Conservation (phyloP, 2,329 filamentous ascomycete species). For the Sarocladium strictum region DNA sequence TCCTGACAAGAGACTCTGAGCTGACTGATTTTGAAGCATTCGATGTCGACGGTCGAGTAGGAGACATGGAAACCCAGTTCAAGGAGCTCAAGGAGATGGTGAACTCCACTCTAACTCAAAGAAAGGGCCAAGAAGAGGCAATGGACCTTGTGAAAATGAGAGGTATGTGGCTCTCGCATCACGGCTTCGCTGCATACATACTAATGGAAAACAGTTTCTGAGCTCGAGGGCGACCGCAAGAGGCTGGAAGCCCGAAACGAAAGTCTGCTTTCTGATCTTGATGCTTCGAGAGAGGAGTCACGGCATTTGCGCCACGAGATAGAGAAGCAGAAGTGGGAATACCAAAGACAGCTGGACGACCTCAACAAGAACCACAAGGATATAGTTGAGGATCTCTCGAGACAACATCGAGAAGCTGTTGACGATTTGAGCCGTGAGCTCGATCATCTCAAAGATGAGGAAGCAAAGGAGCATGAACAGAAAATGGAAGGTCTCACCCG, state of each 20-base stretch:
- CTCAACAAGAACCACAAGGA: constrained; percentile 33
- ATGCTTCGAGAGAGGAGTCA: constrained; percentile 29
- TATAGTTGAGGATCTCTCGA: constrained; percentile 26
- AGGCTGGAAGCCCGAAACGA: constrained; percentile 41
- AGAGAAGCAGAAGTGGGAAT: constrained; percentile 31
- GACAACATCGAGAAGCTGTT: constrained; percentile 27
- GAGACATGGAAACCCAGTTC: constrained; percentile 71
- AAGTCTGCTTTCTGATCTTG: constrained; percentile 58
- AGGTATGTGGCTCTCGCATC: constrained; percentile 50
- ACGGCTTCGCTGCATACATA: neutral
- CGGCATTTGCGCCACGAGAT: constrained; percentile 28
- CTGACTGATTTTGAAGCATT: constrained; percentile 59
- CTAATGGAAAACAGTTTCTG: constrained; percentile 31
- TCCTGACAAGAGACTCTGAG: constrained; percentile 71
- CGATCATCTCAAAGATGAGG: constrained; percentile 32
- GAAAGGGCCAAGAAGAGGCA: constrained; percentile 65
- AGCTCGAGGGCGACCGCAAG: constrained; percentile 42
- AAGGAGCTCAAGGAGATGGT: constrained; percentile 67
- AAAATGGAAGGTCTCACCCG: constrained; percentile 60
- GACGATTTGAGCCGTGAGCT: constrained; percentile 40
- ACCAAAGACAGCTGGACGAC: constrained; percentile 46
- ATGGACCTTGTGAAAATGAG: constrained; percentile 68
- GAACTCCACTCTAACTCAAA: constrained; percentile 60
- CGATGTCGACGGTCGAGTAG: constrained; percentile 73
- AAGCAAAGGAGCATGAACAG: constrained; percentile 57